Evolutionary conservation across 1,284 basidiomycete species (phyloP).

Genomic region (Acaromyces ingoldii): DNA sequence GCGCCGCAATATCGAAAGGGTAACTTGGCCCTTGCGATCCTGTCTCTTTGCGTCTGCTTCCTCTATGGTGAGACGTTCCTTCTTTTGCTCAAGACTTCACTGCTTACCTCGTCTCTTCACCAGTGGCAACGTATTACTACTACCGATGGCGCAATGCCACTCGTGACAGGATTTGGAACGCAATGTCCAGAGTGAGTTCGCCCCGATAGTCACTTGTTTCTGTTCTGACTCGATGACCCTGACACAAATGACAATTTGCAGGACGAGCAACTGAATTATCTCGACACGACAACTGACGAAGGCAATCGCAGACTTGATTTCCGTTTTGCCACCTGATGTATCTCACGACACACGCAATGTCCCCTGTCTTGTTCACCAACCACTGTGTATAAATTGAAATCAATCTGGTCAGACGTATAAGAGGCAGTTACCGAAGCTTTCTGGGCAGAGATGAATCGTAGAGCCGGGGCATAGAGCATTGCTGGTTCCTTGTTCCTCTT

Average conservation of each 20-base stretch:
- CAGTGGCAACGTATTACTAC: conserved; percentile 17
- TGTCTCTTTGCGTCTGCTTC: conserved; percentile 5
- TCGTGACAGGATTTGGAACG: conserved; percentile 23
- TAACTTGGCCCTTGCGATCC: conserved; percentile 9
- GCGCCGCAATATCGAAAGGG: conserved; percentile 12
- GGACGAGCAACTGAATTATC: conserved; percentile 24
- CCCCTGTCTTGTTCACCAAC: no score
- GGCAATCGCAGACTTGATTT: conserved; percentile 33
- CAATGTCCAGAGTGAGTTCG: conserved; percentile 15
- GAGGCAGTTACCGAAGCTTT: no score
- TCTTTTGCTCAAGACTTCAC: not conserved
- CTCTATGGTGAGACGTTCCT: not conserved
- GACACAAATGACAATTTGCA: not conserved
- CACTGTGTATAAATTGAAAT: no score
- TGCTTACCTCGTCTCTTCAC: not conserved
- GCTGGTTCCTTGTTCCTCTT: no score
- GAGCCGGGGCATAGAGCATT: no score
- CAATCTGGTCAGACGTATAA: no score
- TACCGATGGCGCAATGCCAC: conserved; percentile 22
- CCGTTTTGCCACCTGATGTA: conserved; percentile 19
- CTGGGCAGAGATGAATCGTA: no score
- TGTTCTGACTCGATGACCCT: not conserved
- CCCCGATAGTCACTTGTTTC: not conserved
- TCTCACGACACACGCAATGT: no score
- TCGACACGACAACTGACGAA: conserved; percentile 26